Evolutionary conservation across 2,329 filamentous ascomycete genomes (phyloP).

Genomic region (Xylaria sp.): DNA sequence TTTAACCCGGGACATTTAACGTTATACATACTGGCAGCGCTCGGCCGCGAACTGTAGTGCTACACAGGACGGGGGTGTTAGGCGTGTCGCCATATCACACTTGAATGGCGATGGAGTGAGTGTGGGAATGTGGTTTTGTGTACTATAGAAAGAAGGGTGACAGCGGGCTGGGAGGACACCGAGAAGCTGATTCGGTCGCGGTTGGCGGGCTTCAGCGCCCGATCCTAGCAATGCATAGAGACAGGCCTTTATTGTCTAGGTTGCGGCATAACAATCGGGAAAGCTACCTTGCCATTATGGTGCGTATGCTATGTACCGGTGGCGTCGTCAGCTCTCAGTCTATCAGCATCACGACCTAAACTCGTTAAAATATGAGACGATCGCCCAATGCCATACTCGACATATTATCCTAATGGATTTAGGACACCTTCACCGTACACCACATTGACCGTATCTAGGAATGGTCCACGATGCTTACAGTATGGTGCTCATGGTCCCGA

Average conservation of each 20-base stretch:
- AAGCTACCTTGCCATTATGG: constrained; percentile 21
- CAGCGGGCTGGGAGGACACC: constrained; percentile 43
- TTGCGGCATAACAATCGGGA: constrained; percentile 35
- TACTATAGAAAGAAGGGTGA: constrained; percentile 40
- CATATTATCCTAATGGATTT: neutral
- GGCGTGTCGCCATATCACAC: constrained; percentile 35
- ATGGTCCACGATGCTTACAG: neutral
- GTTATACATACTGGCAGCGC: neutral
- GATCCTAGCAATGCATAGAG: constrained; percentile 39
- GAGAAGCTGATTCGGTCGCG: constrained; percentile 46
- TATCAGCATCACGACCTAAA: constrained; percentile 31
- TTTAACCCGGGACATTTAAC: neutral
- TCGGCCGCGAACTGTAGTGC: neutral
- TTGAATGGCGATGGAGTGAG: constrained; percentile 16
- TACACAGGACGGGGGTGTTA: constrained; percentile 19
- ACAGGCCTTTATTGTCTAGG: constrained; percentile 32
- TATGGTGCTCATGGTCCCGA: constrained; percentile 5
- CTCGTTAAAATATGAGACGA: constrained; percentile 5
- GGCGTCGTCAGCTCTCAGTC: constrained; percentile 24
- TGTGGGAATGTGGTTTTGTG: constrained; percentile 19
- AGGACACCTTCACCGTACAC: constrained; percentile 17
- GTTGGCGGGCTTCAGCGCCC: constrained; percentile 43
- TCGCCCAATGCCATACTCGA: constrained; percentile 6
- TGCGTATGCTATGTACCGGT: constrained; percentile 12
- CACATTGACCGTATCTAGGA: constrained; percentile 1